phyloP scores from a whole-genome alignment of 305 asterid species.

The Plantago coronopus region DNA sequence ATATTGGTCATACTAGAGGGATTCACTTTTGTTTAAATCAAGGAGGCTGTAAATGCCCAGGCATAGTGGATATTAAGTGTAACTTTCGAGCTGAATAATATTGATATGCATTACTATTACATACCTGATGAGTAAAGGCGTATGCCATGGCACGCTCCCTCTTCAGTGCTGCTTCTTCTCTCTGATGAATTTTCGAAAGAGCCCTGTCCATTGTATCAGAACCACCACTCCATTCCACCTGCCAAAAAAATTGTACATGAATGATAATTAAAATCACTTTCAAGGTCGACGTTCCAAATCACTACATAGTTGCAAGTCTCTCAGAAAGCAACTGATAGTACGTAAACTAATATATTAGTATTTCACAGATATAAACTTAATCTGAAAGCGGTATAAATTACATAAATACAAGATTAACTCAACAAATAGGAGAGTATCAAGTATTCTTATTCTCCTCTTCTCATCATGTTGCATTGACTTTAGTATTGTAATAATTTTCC shows the following conservation, averaged over 20 bases:
- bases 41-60: background rate
- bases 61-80: background rate
- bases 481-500: too few species aligned
- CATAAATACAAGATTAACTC: too few species aligned
- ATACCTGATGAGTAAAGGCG: constrained; percentile 87
- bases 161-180: constrained; percentile 90
- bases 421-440: too few species aligned
- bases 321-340: too few species aligned
- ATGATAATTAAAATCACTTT: constrained; percentile 2
- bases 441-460: too few species aligned
- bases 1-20: background rate
- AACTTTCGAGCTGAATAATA: background rate
- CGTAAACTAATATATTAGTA: too few species aligned
- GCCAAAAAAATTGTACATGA: constrained; percentile 20
- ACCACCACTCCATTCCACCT: constrained; percentile 93
- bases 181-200: constrained; percentile 70
- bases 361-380: too few species aligned
- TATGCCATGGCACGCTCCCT: constrained; percentile 95
- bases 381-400: too few species aligned
- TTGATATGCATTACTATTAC: background rate
- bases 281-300: background rate
- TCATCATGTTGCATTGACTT: too few species aligned
- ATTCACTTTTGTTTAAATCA: background rate
- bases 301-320: too few species aligned
- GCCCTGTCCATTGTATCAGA: constrained; percentile 66